Percentiles rank a stretch among this genome's conserved stretches.
Evolutionary conservation across 78 protist genomes (phyloP).

Genomic region (Protostelium mycophagum): DNA sequence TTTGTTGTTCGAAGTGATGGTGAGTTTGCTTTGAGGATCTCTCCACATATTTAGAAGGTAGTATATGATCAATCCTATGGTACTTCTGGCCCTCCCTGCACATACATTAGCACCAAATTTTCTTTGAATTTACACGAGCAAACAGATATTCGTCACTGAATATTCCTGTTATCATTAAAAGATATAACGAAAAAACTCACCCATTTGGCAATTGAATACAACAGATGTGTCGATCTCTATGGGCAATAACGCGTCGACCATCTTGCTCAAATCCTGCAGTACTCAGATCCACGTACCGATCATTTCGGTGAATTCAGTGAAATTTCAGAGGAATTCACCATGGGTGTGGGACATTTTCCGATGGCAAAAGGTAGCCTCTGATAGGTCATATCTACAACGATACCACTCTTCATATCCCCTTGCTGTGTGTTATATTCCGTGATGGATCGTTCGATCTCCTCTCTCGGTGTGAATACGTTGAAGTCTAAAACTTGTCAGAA

Average conservation of each 20-base stretch:
- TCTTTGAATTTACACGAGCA: too few relatives aligned
- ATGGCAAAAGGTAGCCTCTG: not conserved
- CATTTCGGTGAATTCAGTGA: not conserved
- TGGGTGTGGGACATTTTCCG: not conserved
- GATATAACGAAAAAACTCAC: not conserved
- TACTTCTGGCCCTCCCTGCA: not conserved
- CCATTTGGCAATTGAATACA: not conserved
- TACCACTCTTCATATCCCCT: not conserved
- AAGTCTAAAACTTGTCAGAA: not conserved
- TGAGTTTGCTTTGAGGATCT: not conserved
- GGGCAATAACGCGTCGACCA: not conserved
- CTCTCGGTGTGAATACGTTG: not conserved
- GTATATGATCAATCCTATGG: not conserved
- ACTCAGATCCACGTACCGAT: not conserved
- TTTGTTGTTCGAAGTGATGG: not conserved
- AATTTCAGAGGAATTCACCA: not conserved
- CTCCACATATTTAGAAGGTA: not conserved
- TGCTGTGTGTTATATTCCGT: not conserved
- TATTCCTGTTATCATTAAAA: not conserved
- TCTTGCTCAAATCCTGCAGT: not conserved
- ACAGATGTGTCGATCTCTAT: not conserved
- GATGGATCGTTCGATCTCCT: not conserved
- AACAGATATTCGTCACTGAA: too few relatives aligned
- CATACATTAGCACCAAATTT: too few relatives aligned
- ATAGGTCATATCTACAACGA: not conserved